Percentiles rank a stretch among this genome's conserved stretches.
These are phyloP conservation scores for Claviceps lovelessii DNA, from an alignment of 2,329 filamentous ascomycete genomes.

Conservation along the genomic window DNA sequence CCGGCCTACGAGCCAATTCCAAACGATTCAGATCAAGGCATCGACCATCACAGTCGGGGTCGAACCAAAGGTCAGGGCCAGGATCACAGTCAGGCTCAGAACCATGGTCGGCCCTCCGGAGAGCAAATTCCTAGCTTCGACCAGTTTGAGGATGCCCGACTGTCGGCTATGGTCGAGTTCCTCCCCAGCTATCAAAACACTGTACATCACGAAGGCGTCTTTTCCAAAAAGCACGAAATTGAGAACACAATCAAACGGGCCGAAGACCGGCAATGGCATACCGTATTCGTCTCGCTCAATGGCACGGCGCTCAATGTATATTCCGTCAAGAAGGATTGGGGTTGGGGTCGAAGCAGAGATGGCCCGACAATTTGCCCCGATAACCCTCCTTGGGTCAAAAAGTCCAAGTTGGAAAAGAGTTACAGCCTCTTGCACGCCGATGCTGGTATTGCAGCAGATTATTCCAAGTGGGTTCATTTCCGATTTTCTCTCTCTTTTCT, in stretches of 20 bases:
- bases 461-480: constrained; percentile 42
- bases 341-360: constrained; percentile 32
- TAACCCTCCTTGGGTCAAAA: constrained; percentile 36
- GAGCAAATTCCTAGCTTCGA: constrained; percentile 7
- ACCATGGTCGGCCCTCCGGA: not conserved
- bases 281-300: constrained; percentile 47
- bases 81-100: constrained; percentile 2
- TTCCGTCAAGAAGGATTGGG: constrained; percentile 44
- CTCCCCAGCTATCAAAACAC: constrained; percentile 43
- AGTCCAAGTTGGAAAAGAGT: constrained; percentile 44
- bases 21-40: not conserved
- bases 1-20: constrained; percentile 27
- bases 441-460: constrained; percentile 59
- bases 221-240: constrained; percentile 52
- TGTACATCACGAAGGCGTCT: constrained; percentile 41
- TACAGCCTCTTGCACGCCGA: constrained; percentile 65
- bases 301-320: constrained; percentile 56
- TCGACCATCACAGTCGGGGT: constrained; percentile 1
- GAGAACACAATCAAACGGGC: constrained; percentile 49
- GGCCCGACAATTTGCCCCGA: constrained; percentile 35
- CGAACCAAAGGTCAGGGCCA: not conserved
- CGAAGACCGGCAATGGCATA: constrained; percentile 48
- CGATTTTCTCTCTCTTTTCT: no score
- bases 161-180: constrained; percentile 18
- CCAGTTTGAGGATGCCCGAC: constrained; percentile 20